Evolutionary conservation across 805 yeast genomes (phyloP).

Genomic region (Candida sonorensis): DNA sequence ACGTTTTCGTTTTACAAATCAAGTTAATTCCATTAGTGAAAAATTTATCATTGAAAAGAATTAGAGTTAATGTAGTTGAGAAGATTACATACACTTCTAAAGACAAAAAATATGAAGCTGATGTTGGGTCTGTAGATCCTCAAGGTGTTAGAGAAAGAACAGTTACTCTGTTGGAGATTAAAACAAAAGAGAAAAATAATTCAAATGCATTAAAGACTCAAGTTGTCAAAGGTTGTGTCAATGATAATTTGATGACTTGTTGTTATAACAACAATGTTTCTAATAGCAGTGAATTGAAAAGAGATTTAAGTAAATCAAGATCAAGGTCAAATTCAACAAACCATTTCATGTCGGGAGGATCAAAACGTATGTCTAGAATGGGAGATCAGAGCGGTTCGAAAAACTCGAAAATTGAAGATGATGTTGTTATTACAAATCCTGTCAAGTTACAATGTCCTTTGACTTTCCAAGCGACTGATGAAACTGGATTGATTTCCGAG

Average conservation of each 20-base stretch:
- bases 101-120: slow-evolving; percentile 45
- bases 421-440: slow-evolving; percentile 29
- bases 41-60: slow-evolving; percentile 52
- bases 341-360: slow-evolving; percentile 10
- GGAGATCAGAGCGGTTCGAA: neutral
- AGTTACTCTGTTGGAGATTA: slow-evolving; percentile 55
- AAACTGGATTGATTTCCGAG: slow-evolving; percentile 19
- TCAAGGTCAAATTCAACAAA: slow-evolving; percentile 7
- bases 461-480: slow-evolving; percentile 26
- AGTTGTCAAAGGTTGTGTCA: slow-evolving; percentile 44
- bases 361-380: slow-evolving; percentile 15
- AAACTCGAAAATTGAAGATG: slow-evolving; percentile 13
- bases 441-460: slow-evolving; percentile 31
- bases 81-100: slow-evolving; percentile 57
- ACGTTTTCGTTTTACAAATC: slow-evolving; percentile 43
- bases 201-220: slow-evolving; percentile 45
- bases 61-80: slow-evolving; percentile 61
- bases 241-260: slow-evolving; percentile 55
- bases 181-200: slow-evolving; percentile 42
- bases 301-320: slow-evolving; percentile 17
- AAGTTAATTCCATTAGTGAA: slow-evolving; percentile 63
- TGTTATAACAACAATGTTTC: slow-evolving; percentile 40
- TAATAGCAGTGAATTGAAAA: no score
- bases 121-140: slow-evolving; percentile 35
- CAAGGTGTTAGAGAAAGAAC: slow-evolving; percentile 41